phyloP scores from a whole-genome alignment of 495 filamentous ascomycete species.

The Xylona heveae region DNA sequence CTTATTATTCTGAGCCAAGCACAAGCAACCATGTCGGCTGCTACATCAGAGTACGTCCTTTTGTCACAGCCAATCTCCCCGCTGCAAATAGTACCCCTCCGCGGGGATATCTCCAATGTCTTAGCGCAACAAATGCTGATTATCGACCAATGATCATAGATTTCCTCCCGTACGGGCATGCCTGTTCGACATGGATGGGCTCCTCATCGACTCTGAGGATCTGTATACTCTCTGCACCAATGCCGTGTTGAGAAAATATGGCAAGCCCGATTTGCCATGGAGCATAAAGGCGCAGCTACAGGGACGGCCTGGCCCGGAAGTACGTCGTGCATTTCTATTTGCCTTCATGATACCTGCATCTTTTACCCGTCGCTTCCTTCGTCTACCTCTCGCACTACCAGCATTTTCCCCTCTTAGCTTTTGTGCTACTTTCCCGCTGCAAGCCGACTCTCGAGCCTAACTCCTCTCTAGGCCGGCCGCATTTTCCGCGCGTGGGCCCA shows the following conservation, averaged over 20 bases:
- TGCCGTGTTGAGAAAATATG: slow-evolving; percentile 51
- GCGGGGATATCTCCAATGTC: no score
- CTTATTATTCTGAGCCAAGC: no score
- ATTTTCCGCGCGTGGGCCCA: slow-evolving; percentile 72
- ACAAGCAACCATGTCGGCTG: no score
- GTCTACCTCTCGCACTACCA: no score
- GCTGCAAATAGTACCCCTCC: no score
- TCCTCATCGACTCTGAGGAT: slow-evolving; percentile 87
- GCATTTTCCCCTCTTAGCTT: background rate
- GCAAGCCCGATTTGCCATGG: slow-evolving; percentile 62
- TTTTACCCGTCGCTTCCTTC: no score
- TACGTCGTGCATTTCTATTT: no score
- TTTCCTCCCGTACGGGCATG: slow-evolving; percentile 65
- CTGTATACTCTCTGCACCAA: slow-evolving; percentile 74
- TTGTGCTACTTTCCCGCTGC: background rate
- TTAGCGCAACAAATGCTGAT: no score
- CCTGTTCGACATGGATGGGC: slow-evolving; percentile 97
- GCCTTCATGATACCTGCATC: no score
- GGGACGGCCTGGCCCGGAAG: slow-evolving; percentile 64
- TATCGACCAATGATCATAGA: no score
- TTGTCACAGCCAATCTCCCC: no score
- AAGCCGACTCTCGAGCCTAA: slow-evolving; percentile 17
- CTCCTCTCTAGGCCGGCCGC: slow-evolving; percentile 18
- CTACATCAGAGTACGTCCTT: no score
- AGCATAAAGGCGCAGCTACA: slow-evolving; percentile 84